These are phyloP conservation scores for baker's yeast (Saccharomyces cerevisiae) DNA, from an alignment of 805 yeast genomes.

Conservation along the genomic window DNA sequence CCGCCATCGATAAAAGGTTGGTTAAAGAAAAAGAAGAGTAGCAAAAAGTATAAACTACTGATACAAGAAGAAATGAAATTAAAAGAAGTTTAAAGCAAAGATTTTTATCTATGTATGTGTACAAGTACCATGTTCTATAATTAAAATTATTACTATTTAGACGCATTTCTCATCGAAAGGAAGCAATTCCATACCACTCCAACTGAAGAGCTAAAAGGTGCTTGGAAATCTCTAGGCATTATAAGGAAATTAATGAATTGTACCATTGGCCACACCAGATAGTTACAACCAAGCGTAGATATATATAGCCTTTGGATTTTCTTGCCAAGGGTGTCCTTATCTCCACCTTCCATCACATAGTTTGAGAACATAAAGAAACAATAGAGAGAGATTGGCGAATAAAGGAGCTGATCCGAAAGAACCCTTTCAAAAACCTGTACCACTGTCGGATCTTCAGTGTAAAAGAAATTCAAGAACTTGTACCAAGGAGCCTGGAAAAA, in stretches of 20 bases:
- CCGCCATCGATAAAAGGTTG: constrained; percentile 29
- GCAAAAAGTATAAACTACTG: constrained; percentile 33
- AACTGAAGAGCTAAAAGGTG: constrained; percentile 79
- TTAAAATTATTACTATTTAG: constrained; percentile 14
- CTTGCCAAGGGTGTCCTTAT: constrained; percentile 49
- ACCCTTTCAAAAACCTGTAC: constrained; percentile 82
- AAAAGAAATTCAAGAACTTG: constrained; percentile 64
- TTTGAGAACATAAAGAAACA: constrained; percentile 81
- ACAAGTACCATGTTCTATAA: neutral
- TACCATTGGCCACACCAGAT: constrained; percentile 74
- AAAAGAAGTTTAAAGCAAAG: neutral
- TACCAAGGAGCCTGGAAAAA: constrained; percentile 88
- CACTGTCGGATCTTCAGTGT: constrained; percentile 72
- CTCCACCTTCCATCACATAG: constrained; percentile 68
- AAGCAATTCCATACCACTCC: constrained; percentile 94
- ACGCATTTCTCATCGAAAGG: constrained; percentile 70
- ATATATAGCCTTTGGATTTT: constrained; percentile 63
- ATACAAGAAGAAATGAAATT: constrained; percentile 9
- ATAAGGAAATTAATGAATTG: constrained; percentile 67
- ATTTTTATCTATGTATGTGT: neutral
- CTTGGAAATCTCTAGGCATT: constrained; percentile 68
- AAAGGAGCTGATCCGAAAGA: constrained; percentile 79
- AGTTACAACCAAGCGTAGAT: constrained; percentile 58
- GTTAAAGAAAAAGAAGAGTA: constrained; percentile 32
- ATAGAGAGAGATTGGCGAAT: constrained; percentile 77